Evolutionary conservation across 768 basidiomycete species (phyloP), one percentile per base, ranked within the genome.

Genomic region (Fomitopsis serialis): DNA sequence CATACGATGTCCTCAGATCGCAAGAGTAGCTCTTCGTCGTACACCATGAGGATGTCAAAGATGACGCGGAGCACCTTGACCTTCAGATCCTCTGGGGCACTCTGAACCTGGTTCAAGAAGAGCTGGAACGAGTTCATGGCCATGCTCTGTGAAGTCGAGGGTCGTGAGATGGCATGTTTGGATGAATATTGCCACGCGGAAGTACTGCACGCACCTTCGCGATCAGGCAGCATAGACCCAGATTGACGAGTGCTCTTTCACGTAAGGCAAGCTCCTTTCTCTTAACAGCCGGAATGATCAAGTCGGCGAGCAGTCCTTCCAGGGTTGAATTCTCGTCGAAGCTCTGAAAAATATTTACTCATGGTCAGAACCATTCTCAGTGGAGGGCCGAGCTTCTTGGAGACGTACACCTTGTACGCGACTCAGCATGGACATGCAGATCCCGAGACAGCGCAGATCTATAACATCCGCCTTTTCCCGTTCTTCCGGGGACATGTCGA

Each of bases 1-100:
- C 56, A 42, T 43, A 53, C 61, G 24, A 55, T 36, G 37, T 50
- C 59, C 21, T 55, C 45, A 21, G 57, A 23, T 10, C 61, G 49
- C 12, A 57, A 50, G 12, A 68, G 59, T 42, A 72, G 68, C 45
- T 68, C 68, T 25, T 72, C 67, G 34, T 78, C 76, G 55, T 79
- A 73, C 0, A 78, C 68, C 70, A 78, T 76, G 36, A 80, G 64
- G 8, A 79, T 59, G 60, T 79, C 79, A 57, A 79, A 79, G 0
- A 79, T 55, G 51, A 76, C 71, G 58, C 78, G 74, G 22, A 77
- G 68, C 27, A 72, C 70, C 54, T 71, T 70, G 47, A 73, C 62
- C 61, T 72, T 70, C 34, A 78, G 67, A 27, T 69, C 68, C 27
- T 76, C 76, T 13, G 75, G 69, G 0, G 72, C 72, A 13, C 62